These are phyloP conservation scores for Ogataea trehalophila DNA, from an alignment of 805 yeast genomes.

Conservation along the genomic window DNA sequence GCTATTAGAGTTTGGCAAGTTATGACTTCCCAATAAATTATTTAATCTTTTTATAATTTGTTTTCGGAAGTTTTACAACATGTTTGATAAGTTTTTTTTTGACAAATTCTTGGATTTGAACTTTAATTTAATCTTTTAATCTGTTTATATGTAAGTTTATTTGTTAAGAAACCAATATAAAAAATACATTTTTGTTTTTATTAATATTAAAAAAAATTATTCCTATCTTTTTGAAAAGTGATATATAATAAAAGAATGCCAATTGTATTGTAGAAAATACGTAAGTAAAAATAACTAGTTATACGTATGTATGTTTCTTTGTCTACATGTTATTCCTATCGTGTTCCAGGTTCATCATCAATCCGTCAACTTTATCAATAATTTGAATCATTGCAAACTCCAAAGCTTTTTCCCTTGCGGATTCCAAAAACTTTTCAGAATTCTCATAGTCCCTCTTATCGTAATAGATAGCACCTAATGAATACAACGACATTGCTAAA, in stretches of 20 bases:
- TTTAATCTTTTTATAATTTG: constrained; percentile 13
- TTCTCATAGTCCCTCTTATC: constrained; percentile 50
- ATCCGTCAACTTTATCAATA: constrained; percentile 59
- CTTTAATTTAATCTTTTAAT: neutral
- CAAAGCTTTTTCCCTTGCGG: constrained; percentile 65
- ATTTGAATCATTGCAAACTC: constrained; percentile 62
- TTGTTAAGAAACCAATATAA: too few relatives aligned
- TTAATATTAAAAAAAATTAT: neutral
- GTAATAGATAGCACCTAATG: constrained; percentile 75
- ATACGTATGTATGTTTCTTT: neutral
- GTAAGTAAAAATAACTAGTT: neutral
- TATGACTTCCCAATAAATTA: constrained; percentile 65
- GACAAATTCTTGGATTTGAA: too few relatives aligned
- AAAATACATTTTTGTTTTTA: neutral
- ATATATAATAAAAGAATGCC: too few relatives aligned
- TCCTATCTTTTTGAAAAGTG: neutral
- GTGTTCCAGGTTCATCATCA: constrained; percentile 34
- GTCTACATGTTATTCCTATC: neutral
- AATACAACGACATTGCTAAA: constrained; percentile 74
- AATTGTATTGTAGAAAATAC: too few relatives aligned
- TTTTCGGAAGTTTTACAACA: constrained; percentile 2
- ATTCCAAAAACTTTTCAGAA: constrained; percentile 60
- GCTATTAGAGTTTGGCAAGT: constrained; percentile 99
- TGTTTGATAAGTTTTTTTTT: too few relatives aligned
- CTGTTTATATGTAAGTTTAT: neutral